Percentiles rank a stretch among this genome's conserved stretches.
phyloP scores from a whole-genome alignment of 306 rosid species.

The Acmispon strigosus region DNA sequence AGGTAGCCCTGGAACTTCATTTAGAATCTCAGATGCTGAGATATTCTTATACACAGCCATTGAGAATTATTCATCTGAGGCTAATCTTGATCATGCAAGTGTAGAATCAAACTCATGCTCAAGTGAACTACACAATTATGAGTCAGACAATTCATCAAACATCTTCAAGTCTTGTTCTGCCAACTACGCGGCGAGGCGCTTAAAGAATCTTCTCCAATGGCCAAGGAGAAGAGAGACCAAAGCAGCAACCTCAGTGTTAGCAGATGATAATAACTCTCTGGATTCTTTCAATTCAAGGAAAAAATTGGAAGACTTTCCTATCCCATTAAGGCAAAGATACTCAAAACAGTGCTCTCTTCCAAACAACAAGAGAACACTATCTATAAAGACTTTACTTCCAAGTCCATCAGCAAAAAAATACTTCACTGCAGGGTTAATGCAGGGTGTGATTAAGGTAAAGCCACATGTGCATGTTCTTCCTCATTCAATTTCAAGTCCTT shows the following conservation, averaged over 20 bases:
- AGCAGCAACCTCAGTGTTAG: constrained; percentile 18
- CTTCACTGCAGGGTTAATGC: constrained; percentile 67
- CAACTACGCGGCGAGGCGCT: constrained; percentile 37
- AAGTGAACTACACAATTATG: constrained; percentile 35
- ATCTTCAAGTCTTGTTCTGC: constrained; percentile 40
- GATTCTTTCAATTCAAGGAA: constrained; percentile 27
- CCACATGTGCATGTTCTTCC: constrained; percentile 33
- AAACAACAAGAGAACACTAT: constrained; percentile 48
- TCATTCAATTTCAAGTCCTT: constrained; percentile 27
- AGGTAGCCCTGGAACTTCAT: constrained; percentile 81
- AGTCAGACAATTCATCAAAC: constrained; percentile 32
- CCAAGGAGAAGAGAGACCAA: constrained; percentile 42
- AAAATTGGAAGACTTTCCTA: constrained; percentile 31
- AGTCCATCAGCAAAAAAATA: constrained; percentile 55
- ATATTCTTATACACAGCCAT: constrained; percentile 63
- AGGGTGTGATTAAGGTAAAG: constrained; percentile 76
- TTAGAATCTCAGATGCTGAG: constrained; percentile 83
- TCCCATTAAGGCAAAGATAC: constrained; percentile 70
- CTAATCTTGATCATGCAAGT: constrained; percentile 38
- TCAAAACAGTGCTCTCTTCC: constrained; percentile 49
- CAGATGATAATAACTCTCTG: constrained; percentile 36
- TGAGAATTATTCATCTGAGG: constrained; percentile 53
- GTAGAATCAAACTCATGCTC: constrained; percentile 40
- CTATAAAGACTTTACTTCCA: constrained; percentile 43
- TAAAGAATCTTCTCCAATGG: constrained; percentile 65